Conservation (phyloP, 2,329 filamentous ascomycete genomes). For the Aschersonia sp. region DNA sequence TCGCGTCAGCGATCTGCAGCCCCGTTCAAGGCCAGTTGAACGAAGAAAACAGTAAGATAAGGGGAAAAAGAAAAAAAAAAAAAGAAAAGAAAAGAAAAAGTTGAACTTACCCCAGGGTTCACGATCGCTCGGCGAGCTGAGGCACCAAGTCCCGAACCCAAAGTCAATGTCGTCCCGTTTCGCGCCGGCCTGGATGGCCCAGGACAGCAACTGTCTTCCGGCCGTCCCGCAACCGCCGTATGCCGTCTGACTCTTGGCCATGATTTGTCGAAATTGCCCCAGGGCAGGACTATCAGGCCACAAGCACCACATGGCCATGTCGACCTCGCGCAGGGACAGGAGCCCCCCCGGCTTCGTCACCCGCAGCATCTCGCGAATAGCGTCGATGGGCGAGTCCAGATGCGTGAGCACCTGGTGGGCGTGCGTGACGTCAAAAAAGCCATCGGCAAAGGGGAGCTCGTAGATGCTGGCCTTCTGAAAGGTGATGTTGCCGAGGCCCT, state of each 20-base stretch:
- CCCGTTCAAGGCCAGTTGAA: neutral
- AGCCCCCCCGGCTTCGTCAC: slow-evolving; percentile 27
- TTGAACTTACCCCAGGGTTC: slow-evolving; percentile 11
- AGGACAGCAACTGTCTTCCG: slow-evolving; percentile 14
- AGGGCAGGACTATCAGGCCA: slow-evolving; percentile 14
- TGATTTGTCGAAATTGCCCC: slow-evolving; percentile 10
- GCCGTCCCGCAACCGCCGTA: slow-evolving; percentile 13
- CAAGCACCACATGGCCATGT: slow-evolving; percentile 14
- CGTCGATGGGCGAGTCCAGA: slow-evolving; percentile 17
- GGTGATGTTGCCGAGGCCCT: slow-evolving; percentile 12
- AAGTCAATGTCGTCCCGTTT: slow-evolving; percentile 9
- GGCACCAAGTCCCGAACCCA: slow-evolving; percentile 16
- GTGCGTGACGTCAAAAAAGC: slow-evolving; percentile 26
- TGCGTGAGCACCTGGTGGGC: slow-evolving; percentile 28
- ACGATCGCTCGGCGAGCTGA: slow-evolving; percentile 11
- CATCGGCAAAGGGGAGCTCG: slow-evolving; percentile 22
- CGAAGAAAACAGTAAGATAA: neutral
- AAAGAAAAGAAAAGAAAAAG: neutral
- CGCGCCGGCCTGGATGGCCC: slow-evolving; percentile 12
- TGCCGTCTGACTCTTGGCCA: slow-evolving; percentile 7
- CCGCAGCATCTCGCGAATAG: slow-evolving; percentile 25
- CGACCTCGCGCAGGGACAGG: slow-evolving; percentile 20
- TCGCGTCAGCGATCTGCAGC: neutral
- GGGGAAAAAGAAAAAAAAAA: neutral
- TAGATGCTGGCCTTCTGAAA: slow-evolving; percentile 15